These are phyloP conservation scores for Cryptococcus maquisensis DNA, from an alignment of 1,284 basidiomycete genomes.

Conservation along the genomic window DNA sequence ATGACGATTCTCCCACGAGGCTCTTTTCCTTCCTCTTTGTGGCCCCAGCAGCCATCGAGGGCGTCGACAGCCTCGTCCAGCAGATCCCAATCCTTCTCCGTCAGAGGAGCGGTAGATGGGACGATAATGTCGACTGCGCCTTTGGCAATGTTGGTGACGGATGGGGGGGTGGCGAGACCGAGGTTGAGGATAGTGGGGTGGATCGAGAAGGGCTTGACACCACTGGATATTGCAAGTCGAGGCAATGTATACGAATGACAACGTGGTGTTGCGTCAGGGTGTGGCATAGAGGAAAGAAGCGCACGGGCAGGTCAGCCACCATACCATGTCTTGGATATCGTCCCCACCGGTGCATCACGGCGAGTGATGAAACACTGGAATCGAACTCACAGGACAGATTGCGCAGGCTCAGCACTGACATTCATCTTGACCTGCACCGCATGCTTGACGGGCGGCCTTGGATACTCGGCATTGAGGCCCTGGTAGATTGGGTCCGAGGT, in stretches of 20 bases:
- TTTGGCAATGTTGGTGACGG: slow-evolving; percentile 28
- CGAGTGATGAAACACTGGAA: neutral
- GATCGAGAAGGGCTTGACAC: slow-evolving; percentile 29
- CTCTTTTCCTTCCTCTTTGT: slow-evolving; percentile 50
- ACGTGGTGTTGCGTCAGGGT: neutral
- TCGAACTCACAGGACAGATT: slow-evolving; percentile 17
- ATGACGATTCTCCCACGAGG: slow-evolving; percentile 62
- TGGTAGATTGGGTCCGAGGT: slow-evolving; percentile 16
- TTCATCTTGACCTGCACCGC: slow-evolving; percentile 33
- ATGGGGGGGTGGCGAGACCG: slow-evolving; percentile 21
- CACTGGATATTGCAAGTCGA: slow-evolving; percentile 2
- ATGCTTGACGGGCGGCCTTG: slow-evolving; percentile 21
- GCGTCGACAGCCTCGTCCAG: slow-evolving; percentile 66
- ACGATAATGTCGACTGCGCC: slow-evolving; percentile 42
- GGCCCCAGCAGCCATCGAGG: slow-evolving; percentile 29
- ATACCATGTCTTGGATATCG: neutral
- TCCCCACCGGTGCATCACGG: neutral
- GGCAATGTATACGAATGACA: neutral
- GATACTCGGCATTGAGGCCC: slow-evolving; percentile 11
- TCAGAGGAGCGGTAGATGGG: slow-evolving; percentile 28
- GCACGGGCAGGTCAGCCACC: neutral
- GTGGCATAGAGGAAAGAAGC: neutral
- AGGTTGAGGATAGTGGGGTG: slow-evolving; percentile 36
- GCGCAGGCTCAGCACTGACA: slow-evolving; percentile 17
- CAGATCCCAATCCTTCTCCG: slow-evolving; percentile 61